Evolutionary conservation across 371 early-diverging fungal genomes (phyloP).

Genomic region (Batkoa obscura): DNA sequence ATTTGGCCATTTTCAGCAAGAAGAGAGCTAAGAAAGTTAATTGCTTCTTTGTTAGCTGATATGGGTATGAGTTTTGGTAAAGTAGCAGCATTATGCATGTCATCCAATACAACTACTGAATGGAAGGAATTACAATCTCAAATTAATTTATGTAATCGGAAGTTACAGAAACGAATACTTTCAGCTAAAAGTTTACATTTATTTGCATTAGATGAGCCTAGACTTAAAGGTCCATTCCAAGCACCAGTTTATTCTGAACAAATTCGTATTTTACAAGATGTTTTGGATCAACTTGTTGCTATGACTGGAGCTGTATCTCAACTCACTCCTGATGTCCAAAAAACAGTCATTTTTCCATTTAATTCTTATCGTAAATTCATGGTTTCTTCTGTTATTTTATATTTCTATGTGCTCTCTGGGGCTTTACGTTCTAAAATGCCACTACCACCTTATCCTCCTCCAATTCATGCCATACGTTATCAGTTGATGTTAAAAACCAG

Average conservation of each 20-base stretch:
- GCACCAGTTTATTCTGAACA: slow-evolving; percentile 29
- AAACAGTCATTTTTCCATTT: slow-evolving; percentile 14
- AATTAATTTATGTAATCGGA: background rate
- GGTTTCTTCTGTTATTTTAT: slow-evolving; percentile 25
- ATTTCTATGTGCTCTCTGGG: slow-evolving; percentile 19
- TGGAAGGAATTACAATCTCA: slow-evolving; percentile 2
- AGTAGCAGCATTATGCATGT: slow-evolving; percentile 7
- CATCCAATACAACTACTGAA: slow-evolving; percentile 11
- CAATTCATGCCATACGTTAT: slow-evolving; percentile 6
- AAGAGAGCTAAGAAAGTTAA: slow-evolving; percentile 27
- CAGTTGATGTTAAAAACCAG: slow-evolving; percentile 4
- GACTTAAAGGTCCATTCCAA: slow-evolving; percentile 34
- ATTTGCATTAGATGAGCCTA: slow-evolving; percentile 18
- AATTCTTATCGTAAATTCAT: slow-evolving; percentile 26
- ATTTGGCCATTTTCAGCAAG: slow-evolving; percentile 42
- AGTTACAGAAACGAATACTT: background rate
- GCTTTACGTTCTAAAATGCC: slow-evolving; percentile 22
- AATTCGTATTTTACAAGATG: slow-evolving; percentile 25
- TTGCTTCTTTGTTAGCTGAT: slow-evolving; percentile 12
- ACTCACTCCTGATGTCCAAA: slow-evolving; percentile 22
- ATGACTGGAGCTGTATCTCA: slow-evolving; percentile 25
- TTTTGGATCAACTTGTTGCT: slow-evolving; percentile 29
- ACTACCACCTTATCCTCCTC: slow-evolving; percentile 19
- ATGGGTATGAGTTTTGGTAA: slow-evolving; percentile 16
- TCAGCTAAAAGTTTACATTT: background rate